Evolutionary conservation across 176 grass and related monocot species (phyloP).

Genomic region (Stipa capillata): DNA sequence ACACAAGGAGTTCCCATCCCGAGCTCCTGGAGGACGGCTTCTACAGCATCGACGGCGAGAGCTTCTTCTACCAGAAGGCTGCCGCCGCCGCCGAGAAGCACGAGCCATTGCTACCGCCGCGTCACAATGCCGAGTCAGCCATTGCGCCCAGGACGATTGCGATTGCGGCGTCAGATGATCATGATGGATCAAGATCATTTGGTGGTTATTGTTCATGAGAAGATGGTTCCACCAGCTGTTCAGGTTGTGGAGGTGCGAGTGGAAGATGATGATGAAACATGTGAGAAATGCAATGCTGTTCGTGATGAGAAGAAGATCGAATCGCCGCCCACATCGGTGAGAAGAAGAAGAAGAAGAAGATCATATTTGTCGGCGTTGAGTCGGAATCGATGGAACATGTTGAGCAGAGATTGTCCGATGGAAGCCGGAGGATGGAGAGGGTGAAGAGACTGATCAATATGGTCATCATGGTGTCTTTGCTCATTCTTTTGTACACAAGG

Average conservation of each 20-base stretch:
- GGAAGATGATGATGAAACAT: neutral
- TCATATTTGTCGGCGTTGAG: neutral
- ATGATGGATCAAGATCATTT: neutral
- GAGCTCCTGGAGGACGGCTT: constrained; percentile 31
- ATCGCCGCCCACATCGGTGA: neutral
- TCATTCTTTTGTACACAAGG: constrained; percentile 23
- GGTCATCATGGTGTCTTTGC: constrained; percentile 20
- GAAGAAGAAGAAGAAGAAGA: neutral
- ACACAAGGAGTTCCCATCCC: constrained; percentile 17
- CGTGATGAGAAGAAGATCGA: neutral
- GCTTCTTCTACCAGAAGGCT: constrained; percentile 36
- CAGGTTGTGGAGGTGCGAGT: constrained; percentile 1
- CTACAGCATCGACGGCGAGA: constrained; percentile 50
- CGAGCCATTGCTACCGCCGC: neutral
- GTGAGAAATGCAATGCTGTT: neutral
- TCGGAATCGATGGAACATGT: neutral
- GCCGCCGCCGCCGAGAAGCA: neutral
- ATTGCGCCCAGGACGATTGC: neutral
- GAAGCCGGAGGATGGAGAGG: constrained; percentile 22
- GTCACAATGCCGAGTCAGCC: neutral
- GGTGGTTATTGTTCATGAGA: neutral
- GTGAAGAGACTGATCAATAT: constrained; percentile 26
- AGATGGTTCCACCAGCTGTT: constrained; percentile 18
- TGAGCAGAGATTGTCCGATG: neutral
- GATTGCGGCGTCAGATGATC: neutral